These are phyloP conservation scores for Phytophthora aleatoria DNA, from an alignment of 352 stramenopile species.

Conservation along the genomic window DNA sequence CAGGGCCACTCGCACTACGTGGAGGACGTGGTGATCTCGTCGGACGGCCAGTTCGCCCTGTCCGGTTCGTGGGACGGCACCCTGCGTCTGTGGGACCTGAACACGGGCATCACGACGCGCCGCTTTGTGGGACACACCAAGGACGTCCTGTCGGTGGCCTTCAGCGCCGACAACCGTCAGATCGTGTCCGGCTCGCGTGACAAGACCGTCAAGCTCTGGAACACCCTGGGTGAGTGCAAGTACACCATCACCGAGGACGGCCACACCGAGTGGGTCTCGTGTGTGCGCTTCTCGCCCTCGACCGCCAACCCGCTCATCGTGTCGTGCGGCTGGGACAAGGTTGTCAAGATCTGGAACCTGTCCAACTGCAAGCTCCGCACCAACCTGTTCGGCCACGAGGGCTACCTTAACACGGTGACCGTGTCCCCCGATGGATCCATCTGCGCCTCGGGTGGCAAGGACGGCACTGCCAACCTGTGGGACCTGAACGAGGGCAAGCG, in stretches of 20 bases:
- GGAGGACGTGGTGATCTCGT: constrained; percentile 99
- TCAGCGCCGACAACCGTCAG: constrained; percentile 99
- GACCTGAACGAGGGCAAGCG: constrained; percentile 99
- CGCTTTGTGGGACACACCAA: constrained; percentile 99
- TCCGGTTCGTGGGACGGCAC: constrained; percentile 99
- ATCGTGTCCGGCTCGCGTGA: constrained; percentile 99
- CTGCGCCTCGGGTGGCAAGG: constrained; percentile 99
- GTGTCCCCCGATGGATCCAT: constrained; percentile 99
- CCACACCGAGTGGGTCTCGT: constrained; percentile 99
- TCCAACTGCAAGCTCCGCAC: constrained; percentile 99
- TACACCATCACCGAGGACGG: constrained; percentile 98
- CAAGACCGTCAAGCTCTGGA: constrained; percentile 99
- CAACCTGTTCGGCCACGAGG: constrained; percentile 98
- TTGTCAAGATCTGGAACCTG: constrained; percentile 99
- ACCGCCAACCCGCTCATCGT: constrained; percentile 98
- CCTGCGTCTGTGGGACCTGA: constrained; percentile 99
- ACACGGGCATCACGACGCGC: constrained; percentile 98
- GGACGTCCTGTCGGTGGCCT: constrained; percentile 99
- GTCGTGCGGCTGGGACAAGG: constrained; percentile 99
- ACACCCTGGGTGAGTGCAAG: constrained; percentile 99
- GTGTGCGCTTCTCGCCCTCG: constrained; percentile 98
- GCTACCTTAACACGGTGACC: constrained; percentile 99
- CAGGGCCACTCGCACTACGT: constrained; percentile 99
- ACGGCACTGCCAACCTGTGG: constrained; percentile 99
- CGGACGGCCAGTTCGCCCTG: constrained; percentile 98